Evolutionary conservation across 2,329 filamentous ascomycete species (phyloP).

Genomic region (Xylogone sp.): DNA sequence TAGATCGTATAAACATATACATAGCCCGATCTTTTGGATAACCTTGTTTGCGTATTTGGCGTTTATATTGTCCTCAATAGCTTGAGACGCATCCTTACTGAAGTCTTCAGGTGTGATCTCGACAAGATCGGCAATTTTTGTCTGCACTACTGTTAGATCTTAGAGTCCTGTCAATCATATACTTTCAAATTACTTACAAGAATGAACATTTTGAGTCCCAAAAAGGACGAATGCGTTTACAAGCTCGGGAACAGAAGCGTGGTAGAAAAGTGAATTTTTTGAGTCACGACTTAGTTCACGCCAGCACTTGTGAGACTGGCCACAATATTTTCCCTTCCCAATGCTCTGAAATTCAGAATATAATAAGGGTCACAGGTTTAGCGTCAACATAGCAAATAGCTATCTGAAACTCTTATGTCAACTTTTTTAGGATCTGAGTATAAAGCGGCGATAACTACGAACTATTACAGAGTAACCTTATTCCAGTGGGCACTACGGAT

Average conservation of each 20-base stretch:
- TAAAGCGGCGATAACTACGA: background rate
- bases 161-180: background rate
- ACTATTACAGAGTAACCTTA: background rate
- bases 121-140: slow-evolving; percentile 90
- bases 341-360: too few relatives aligned
- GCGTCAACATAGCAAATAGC: too few relatives aligned
- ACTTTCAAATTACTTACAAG: slow-evolving; percentile 34
- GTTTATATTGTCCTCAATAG: slow-evolving; percentile 96
- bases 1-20: slow-evolving; percentile 89
- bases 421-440: background rate
- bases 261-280: background rate
- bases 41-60: slow-evolving; percentile 94
- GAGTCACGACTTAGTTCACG: background rate
- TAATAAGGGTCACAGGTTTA: too few relatives aligned
- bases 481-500: background rate
- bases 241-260: background rate
- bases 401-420: too few relatives aligned
- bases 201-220: slow-evolving; percentile 40
- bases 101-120: slow-evolving; percentile 90
- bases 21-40: slow-evolving; percentile 91
- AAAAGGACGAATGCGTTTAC: background rate
- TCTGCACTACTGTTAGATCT: slow-evolving; percentile 47
- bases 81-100: slow-evolving; percentile 73
- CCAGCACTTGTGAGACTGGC: too few relatives aligned
- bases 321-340: too few relatives aligned